Evolutionary conservation across 2,329 filamentous ascomycete genomes (phyloP), one percentile per base, ranked within the genome.

Genomic region (Lasiodiplodia sp.): DNA sequence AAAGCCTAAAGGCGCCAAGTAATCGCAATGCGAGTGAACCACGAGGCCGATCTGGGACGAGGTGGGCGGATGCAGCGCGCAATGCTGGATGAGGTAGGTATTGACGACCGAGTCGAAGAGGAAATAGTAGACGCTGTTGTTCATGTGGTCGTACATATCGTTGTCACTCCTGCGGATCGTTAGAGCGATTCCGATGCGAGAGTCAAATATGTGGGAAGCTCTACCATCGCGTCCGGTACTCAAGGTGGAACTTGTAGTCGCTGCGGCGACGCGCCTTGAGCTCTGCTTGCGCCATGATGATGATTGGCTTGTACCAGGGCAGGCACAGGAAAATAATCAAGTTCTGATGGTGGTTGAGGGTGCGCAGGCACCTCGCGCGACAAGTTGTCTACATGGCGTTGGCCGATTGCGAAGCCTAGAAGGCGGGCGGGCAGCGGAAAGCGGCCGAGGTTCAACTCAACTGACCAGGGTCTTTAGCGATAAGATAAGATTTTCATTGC

Each of bases 111-210:
- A 94, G 82, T 98, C 95, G 79, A 97, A 96, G 68, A 96, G 86
- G 71, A 92, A 91, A 74, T 92, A 92, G 80, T 97, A 97, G 66
- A 96, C 86, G 51, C 90, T 92, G 77, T 97, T 97, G 82, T 97
- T 97, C 85, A 97, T 89, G 78, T 98, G 95, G 70, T 92, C 87
- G 80, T 96, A 97, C 92, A 96, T 96, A 82, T 97, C 94, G 77
- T 97, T 97, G 80, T 97, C 94, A 78, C 88, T 90, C 93, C 93
- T 94, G 25, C 40, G 53, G 70, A 37, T 55, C 38, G 67, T 28
- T 68, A 44, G 38, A 14, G 31, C 52, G 28, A 67, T 68, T 69
- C 16, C 51, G 52, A 65, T 58, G 25, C 18, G 16, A 47, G 49
- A 23, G 28, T 56, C 31, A 38, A n/a, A 34, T 67, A n/a, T 14